phyloP scores from a whole-genome alignment of 768 basidiomycete genomes.

The Lactifluus pinguis region DNA sequence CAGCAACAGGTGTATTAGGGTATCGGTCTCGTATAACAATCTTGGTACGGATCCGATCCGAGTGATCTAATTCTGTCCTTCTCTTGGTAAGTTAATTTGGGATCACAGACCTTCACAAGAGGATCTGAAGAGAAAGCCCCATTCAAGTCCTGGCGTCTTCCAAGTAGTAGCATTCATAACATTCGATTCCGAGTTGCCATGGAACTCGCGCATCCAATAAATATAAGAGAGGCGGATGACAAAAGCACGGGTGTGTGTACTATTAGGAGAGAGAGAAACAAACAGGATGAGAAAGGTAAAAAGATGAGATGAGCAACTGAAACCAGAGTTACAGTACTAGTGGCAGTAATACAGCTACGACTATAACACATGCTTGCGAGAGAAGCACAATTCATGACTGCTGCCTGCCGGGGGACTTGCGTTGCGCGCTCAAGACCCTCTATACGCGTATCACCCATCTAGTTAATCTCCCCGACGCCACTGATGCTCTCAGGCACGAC shows the following conservation, averaged over 20 bases:
- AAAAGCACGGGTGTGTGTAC: too few species aligned
- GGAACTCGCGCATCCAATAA: background rate
- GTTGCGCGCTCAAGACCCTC: background rate
- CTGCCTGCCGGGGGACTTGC: too few species aligned
- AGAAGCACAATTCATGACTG: too few species aligned
- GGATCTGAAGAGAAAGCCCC: too few species aligned
- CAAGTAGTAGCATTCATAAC: background rate
- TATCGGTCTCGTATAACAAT: too few species aligned
- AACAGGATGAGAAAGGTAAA: background rate
- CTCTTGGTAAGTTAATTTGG: too few species aligned
- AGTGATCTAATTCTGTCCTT: too few species aligned
- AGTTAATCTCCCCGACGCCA: conserved; percentile 68
- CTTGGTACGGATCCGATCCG: too few species aligned
- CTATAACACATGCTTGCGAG: background rate
- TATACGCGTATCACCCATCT: conserved; percentile 70
- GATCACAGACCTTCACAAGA: too few species aligned
- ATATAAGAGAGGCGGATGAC: background rate
- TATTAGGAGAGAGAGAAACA: background rate
- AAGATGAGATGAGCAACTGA: background rate
- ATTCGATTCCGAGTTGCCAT: background rate
- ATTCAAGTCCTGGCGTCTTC: background rate
- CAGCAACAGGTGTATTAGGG: too few species aligned
- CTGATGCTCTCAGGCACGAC: conserved; percentile 90
- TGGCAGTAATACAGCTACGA: background rate
- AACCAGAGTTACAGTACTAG: background rate